Percentiles rank a stretch among this genome's conserved stretches.
phyloP scores from a whole-genome alignment of 2,329 filamentous ascomycete genomes.

The Trichoderma koningii region DNA sequence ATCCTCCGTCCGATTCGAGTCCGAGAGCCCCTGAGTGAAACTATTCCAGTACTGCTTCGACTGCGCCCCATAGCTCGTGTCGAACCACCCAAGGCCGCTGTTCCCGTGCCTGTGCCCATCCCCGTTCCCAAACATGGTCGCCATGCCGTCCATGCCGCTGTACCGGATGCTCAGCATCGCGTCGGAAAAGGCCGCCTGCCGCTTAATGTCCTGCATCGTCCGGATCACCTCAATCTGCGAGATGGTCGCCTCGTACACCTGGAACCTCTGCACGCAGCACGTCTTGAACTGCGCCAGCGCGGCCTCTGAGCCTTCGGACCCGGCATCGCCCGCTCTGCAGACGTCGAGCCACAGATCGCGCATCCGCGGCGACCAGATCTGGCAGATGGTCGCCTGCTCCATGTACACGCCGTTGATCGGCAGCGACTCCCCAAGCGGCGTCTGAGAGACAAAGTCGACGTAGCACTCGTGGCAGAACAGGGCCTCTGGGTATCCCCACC shows the following conservation, averaged over 20 bases:
- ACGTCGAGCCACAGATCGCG: conserved; percentile 38
- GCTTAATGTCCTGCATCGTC: neutral
- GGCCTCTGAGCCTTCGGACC: conserved; percentile 32
- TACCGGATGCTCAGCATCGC: conserved; percentile 8
- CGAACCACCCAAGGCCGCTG: conserved; percentile 9
- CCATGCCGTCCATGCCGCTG: conserved; percentile 8
- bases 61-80: conserved; percentile 9
- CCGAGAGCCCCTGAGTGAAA: neutral
- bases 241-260: neutral
- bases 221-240: conserved; percentile 14
- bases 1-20: conserved; percentile 3
- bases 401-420: conserved; percentile 35
- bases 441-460: conserved; percentile 36
- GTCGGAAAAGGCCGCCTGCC: neutral
- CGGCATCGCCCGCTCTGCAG: conserved; percentile 35
- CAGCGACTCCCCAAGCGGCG: conserved; percentile 33
- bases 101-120: neutral
- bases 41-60: conserved; percentile 5
- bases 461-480: conserved; percentile 42
- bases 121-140: neutral
- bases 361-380: conserved; percentile 45
- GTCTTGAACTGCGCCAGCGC: conserved; percentile 33
- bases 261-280: conserved; percentile 3
- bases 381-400: conserved; percentile 37
- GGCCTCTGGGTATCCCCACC: conserved; percentile 42